Percentiles rank a stretch among this genome's conserved stretches.
These are phyloP conservation scores for Pichia membranifaciens DNA, from an alignment of 805 yeast species.

Conservation along the genomic window DNA sequence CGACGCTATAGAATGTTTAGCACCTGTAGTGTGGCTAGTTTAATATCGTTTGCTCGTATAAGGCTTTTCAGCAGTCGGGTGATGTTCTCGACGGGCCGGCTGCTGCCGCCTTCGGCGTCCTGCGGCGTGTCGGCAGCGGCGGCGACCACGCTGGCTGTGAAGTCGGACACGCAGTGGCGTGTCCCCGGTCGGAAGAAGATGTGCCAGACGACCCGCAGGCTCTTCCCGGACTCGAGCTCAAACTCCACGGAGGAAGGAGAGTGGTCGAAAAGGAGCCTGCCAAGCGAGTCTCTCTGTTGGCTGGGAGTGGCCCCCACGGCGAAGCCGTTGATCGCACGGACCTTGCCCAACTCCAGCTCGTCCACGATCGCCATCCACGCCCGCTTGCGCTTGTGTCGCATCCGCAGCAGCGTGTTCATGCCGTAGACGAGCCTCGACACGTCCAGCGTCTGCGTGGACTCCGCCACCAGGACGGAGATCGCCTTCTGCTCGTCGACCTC, in stretches of 20 bases:
- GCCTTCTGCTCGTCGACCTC: not conserved
- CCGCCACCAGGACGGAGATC: not conserved
- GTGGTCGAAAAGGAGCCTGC: not conserved
- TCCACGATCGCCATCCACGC: slow-evolving; percentile 1
- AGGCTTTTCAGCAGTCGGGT: slow-evolving; percentile 8
- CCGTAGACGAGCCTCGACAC: slow-evolving; percentile 7
- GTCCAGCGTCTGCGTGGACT: not conserved
- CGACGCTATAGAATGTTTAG: slow-evolving; percentile 3
- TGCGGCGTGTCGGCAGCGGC: too few species aligned
- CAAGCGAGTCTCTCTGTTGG: not conserved
- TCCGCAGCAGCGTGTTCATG: slow-evolving; percentile 7
- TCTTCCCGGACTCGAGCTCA: not conserved
- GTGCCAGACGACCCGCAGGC: slow-evolving; percentile 3
- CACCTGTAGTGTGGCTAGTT: slow-evolving; percentile 8
- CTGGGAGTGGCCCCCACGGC: not conserved
- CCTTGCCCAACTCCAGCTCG: not conserved
- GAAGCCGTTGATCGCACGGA: not conserved
- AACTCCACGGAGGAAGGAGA: slow-evolving; percentile 3
- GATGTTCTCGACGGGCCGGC: slow-evolving; percentile 1
- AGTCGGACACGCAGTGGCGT: slow-evolving; percentile 7
- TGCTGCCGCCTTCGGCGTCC: slow-evolving; percentile 7
- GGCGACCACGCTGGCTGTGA: not conserved
- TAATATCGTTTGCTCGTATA: slow-evolving; percentile 6
- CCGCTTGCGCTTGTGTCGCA: slow-evolving; percentile 8
- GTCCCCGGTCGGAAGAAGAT: not conserved